Base-by-base conservation (phyloP, 78 protist species). In the Speleostelium caveatum region DNA sequence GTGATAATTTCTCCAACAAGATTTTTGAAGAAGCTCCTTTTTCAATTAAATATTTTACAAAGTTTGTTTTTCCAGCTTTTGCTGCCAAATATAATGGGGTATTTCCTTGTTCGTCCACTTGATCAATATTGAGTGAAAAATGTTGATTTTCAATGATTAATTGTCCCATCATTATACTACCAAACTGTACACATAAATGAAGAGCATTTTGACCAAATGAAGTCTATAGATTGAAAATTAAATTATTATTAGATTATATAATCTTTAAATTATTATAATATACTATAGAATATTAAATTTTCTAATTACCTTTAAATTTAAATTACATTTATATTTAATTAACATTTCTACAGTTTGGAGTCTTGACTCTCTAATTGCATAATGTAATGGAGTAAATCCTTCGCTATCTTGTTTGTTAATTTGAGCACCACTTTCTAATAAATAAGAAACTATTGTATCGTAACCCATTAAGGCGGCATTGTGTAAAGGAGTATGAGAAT, bases 401-500 rank as follows among this genome's bases (percentile, higher is more conserved):
- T 83, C 79, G 19, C 38, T 3, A 42, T 83, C 89, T 69, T 83
- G 91, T 26, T 26, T 83, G 59, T 83, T 83, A 39, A 75, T 65
- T 32, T 83, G 35, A 16, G 80, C 58, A 55, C 72, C 63, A 26
- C 42, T 56, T 21, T 80, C 77, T 16, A 83, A 42, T 10, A 83
- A 53, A 3, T 32, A 45, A 21, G 51, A 36, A 21, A 63, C 75
- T 4, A 83, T 59, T 14, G 59, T 26, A 45, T 83, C 91, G 72
- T 91, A 67, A 28, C 95, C 95, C 92, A 75, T 79, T 24, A 80
- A 72, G 1, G 78, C 87, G 14, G 95, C 88, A 0, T 67, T 79
- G 16, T 91, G 95, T 6, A 91, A 39, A 60, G 95, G 95, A 41
- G 95, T 59, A 39, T 60, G 75, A 39, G 90, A 89, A n/a, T 79